phyloP scores from a whole-genome alignment of 176 grass and related monocot species.

The Triticum turgidum region DNA sequence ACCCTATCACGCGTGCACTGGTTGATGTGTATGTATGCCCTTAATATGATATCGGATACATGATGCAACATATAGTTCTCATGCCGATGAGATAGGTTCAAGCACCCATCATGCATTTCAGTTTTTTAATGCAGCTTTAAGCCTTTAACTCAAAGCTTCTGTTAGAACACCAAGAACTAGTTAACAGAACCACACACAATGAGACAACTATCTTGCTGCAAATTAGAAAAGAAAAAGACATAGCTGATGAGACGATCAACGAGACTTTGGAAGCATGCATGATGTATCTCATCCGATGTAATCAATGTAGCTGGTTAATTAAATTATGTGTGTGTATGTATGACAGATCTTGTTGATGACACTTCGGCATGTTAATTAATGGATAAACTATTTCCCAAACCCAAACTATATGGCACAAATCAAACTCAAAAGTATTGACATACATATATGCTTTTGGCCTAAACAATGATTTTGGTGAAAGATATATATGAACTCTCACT shows the following conservation, averaged over 20 bases:
- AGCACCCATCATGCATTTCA: background rate
- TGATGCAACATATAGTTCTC: background rate
- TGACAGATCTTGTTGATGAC: slow-evolving; percentile 5
- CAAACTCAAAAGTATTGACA: slow-evolving; percentile 9
- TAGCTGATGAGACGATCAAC: background rate
- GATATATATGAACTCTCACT: too few relatives aligned
- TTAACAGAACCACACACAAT: background rate
- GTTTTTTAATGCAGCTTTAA: slow-evolving; percentile 27
- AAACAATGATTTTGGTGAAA: background rate
- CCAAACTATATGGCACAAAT: slow-evolving; percentile 13
- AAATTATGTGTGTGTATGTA: background rate
- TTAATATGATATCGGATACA: background rate
- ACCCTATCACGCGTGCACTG: background rate
- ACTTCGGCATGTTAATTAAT: background rate
- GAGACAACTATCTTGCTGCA: background rate
- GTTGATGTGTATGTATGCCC: slow-evolving; percentile 14
- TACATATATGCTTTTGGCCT: slow-evolving; percentile 7
- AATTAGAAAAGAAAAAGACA: slow-evolving; percentile 5
- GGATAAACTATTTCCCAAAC: slow-evolving; percentile 1
- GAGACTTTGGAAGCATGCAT: background rate
- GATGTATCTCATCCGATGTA: background rate
- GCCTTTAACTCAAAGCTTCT: slow-evolving; percentile 12
- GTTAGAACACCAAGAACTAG: slow-evolving; percentile 8
- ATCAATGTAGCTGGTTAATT: slow-evolving; percentile 8
- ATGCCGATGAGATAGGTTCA: slow-evolving; percentile 11